Base-by-base conservation (phyloP, 805 yeast species). In the Ogataea neopini region DNA sequence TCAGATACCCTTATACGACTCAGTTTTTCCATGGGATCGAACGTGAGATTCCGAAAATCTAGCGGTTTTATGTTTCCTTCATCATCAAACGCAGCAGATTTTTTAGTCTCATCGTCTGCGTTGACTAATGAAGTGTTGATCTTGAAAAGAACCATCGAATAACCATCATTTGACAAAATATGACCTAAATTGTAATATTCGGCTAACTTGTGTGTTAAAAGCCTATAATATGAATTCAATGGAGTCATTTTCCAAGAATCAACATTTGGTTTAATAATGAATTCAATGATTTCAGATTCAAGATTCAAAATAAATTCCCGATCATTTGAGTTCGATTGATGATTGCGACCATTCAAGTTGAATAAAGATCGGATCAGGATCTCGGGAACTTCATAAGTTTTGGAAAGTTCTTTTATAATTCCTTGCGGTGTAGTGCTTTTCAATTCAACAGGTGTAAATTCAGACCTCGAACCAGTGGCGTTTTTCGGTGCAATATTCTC, bases 161-260 rank as follows among this genome's bases (percentile, higher is more conserved):
- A 68, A 8, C 81, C 81, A 49, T 76, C 81, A 54, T 74, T 77
- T 10, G 79, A 66, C 38, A 75, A 53, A 7, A 73, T 74, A 58
- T 86, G 91, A 36, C 81, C 81, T 47, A 85, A 62, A 19, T 72
- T 68, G 58, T 84, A 83, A 60, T 83, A 84, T 32, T 81, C 84
- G 4, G 90, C 87, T 29, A 84, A 67, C 53, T 84, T 86, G 63
- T 86, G 91, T 0, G 85, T 75, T 45, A 86, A 65, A 39, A 86
- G 68, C 54, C 92, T 68, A 54, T 80, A 81, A 61, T 82, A 86
- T 2, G 89, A 82, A 62, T 86, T 86, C 75, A 81, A 75, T 6
- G 86, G 78, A 33, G 70, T 71, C 59, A 79, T 59, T 52, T 71
- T 67, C 71, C 69, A 57, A 25, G 75, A 63, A 60, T 72, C 53